These are phyloP conservation scores for Fusarium secorum DNA, from an alignment of 2,329 filamentous ascomycete species.

Conservation along the genomic window DNA sequence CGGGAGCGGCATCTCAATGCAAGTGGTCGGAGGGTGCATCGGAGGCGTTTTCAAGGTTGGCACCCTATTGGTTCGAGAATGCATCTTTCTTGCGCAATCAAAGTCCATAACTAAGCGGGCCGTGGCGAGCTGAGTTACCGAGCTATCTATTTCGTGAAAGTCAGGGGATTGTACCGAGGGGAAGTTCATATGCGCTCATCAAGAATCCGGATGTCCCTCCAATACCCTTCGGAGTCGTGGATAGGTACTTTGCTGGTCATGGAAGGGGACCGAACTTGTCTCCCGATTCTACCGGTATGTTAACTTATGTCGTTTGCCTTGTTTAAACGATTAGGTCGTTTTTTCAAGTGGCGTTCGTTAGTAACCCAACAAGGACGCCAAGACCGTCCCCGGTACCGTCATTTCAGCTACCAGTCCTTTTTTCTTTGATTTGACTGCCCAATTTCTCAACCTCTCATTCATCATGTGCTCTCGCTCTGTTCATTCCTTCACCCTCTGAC, in stretches of 20 bases:
- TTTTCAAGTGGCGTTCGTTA: slow-evolving; percentile 26
- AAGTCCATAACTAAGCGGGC: slow-evolving; percentile 28
- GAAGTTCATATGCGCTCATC: background rate
- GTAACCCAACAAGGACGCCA: slow-evolving; percentile 32
- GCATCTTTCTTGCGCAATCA: background rate
- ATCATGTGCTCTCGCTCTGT: slow-evolving; percentile 17
- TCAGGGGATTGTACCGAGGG: background rate
- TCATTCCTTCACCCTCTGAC: slow-evolving; percentile 21
- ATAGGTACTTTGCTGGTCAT: background rate
- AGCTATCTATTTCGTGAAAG: slow-evolving; percentile 15
- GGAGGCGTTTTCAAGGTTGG: slow-evolving; percentile 16
- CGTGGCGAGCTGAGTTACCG: slow-evolving; percentile 28
- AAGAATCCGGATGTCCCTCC: background rate
- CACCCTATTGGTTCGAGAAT: slow-evolving; percentile 15
- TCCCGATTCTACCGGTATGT: background rate
- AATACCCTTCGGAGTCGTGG: background rate
- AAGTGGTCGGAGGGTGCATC: slow-evolving; percentile 12
- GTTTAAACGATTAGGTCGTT: slow-evolving; percentile 6
- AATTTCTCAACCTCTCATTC: slow-evolving; percentile 28
- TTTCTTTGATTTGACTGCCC: slow-evolving; percentile 12
- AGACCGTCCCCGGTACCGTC: slow-evolving; percentile 30
- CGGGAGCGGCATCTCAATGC: background rate
- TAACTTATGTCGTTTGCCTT: background rate
- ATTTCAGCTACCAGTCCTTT: slow-evolving; percentile 31
- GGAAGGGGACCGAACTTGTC: background rate